phyloP scores from a whole-genome alignment of 306 rosid genomes.

The Fagus crenata region DNA sequence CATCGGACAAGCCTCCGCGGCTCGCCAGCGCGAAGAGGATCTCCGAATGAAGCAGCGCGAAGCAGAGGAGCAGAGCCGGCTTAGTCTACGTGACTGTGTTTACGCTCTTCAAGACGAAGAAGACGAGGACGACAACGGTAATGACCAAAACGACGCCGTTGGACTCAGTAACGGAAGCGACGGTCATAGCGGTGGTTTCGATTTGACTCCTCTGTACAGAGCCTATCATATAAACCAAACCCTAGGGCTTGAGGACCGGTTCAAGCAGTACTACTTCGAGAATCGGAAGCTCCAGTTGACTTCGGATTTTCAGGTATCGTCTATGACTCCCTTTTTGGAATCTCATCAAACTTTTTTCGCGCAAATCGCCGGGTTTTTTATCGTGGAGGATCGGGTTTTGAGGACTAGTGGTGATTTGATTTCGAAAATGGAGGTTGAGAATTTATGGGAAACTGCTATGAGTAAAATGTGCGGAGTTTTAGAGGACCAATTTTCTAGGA shows the following conservation, averaged over 20 bases:
- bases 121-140: constrained; percentile 25
- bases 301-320: constrained; percentile 96
- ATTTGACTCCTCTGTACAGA: constrained; percentile 84
- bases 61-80: constrained; percentile 98
- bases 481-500: constrained; percentile 97
- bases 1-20: constrained; percentile 88
- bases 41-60: constrained; percentile 96
- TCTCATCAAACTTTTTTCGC: constrained; percentile 97
- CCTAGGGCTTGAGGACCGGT: constrained; percentile 86
- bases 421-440: constrained; percentile 93
- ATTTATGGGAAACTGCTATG: constrained; percentile 94
- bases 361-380: constrained; percentile 94
- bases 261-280: constrained; percentile 87
- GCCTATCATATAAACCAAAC: constrained; percentile 91
- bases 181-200: constrained; percentile 47
- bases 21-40: constrained; percentile 96
- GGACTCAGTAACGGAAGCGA: neutral
- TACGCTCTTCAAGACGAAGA: constrained; percentile 92
- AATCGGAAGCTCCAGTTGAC: constrained; percentile 94
- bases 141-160: too few relatives aligned
- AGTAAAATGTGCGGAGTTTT: constrained; percentile 97
- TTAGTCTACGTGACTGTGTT: constrained; percentile 84
- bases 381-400: constrained; percentile 87
- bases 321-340: constrained; percentile 97
- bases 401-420: constrained; percentile 93